A percentile compares a stretch with the other conserved stretches of the same genome.
These are phyloP conservation scores for Fusarium marasasianum DNA, from an alignment of 2,329 filamentous ascomycete species.

Conservation along the genomic window DNA sequence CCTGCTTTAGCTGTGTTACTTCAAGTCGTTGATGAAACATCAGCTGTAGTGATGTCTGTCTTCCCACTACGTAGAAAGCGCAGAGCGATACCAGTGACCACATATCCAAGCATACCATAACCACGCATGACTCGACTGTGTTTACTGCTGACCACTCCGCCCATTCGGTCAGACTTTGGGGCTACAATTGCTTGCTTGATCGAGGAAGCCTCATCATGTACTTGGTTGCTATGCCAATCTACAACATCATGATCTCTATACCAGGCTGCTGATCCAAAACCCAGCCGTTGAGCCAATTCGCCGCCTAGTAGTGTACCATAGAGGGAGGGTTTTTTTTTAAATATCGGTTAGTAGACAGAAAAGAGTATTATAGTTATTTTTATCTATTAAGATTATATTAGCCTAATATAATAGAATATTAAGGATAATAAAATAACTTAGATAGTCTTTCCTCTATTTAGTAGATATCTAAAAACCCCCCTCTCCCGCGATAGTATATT, in stretches of 20 bases:
- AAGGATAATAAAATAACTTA: too few relatives aligned
- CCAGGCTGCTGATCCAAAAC: not conserved
- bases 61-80: not conserved
- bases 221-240: not conserved
- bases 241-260: too few relatives aligned
- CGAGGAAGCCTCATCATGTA: not conserved
- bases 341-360: too few relatives aligned
- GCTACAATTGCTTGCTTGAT: slow-evolving; percentile 3
- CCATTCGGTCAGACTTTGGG: not conserved
- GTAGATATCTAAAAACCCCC: too few relatives aligned
- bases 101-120: not conserved
- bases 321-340: too few relatives aligned
- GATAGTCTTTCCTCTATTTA: too few relatives aligned
- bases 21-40: not conserved
- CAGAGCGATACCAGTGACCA: not conserved
- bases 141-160: not conserved
- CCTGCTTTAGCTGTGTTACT: too few relatives aligned
- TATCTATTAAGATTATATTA: too few relatives aligned
- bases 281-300: not conserved
- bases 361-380: too few relatives aligned
- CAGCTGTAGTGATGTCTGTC: not conserved
- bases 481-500: too few relatives aligned
- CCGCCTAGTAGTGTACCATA: not conserved
- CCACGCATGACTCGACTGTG: not conserved
- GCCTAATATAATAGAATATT: too few relatives aligned